phyloP scores from a whole-genome alignment of 352 stramenopile genomes.

The Thalassiosira mediterranea region DNA sequence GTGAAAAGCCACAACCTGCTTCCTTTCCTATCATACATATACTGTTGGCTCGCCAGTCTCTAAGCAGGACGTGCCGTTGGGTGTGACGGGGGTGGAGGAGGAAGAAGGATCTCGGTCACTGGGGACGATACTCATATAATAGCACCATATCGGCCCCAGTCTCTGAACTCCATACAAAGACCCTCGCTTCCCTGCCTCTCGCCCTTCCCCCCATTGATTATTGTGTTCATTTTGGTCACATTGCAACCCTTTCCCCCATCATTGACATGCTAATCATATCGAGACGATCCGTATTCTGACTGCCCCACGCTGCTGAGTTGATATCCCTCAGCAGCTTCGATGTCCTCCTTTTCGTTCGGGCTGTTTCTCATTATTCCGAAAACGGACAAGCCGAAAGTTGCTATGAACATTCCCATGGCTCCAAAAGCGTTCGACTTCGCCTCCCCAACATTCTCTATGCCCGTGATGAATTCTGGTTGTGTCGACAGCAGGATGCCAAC shows the following conservation, averaged over 20 bases:
- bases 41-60: no score
- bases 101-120: no score
- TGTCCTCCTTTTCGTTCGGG: constrained; percentile 38
- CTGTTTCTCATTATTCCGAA: constrained; percentile 56
- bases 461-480: constrained; percentile 66
- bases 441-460: constrained; percentile 60
- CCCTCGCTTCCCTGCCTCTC: neutral
- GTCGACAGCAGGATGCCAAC: constrained; percentile 60
- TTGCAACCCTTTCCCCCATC: neutral
- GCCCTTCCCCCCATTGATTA: neutral
- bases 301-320: constrained; percentile 29
- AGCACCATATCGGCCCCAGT: no score
- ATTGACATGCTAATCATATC: constrained; percentile 20
- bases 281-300: constrained; percentile 26
- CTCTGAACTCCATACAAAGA: no score
- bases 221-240: neutral
- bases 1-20: no score
- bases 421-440: constrained; percentile 64
- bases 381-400: constrained; percentile 70
- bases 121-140: no score
- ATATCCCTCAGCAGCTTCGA: constrained; percentile 42
- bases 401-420: constrained; percentile 69
- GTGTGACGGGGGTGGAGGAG: no score
- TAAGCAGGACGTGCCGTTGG: no score
- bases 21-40: no score